These are phyloP conservation scores for Botrytis pseudocinerea DNA, from an alignment of 2,329 filamentous ascomycete species.

Conservation along the genomic window DNA sequence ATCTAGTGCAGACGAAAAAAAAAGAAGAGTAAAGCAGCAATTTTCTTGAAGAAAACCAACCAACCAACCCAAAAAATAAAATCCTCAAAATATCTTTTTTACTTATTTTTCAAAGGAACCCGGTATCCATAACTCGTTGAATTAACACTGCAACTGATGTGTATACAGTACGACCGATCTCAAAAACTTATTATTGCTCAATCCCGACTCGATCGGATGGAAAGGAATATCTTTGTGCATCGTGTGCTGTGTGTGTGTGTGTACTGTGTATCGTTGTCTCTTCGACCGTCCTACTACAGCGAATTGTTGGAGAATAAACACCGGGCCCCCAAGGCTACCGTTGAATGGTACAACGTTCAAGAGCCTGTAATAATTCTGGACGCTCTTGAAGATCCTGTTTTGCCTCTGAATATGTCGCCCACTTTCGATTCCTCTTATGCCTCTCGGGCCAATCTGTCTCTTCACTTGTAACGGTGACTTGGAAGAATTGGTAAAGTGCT, in stretches of 20 bases:
- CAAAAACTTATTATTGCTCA: not conserved
- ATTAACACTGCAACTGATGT: constrained; percentile 7
- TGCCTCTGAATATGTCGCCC: constrained; percentile 87
- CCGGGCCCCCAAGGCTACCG: constrained; percentile 44
- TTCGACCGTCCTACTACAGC: constrained; percentile 27
- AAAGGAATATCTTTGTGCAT: not conserved
- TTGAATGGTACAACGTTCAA: constrained; percentile 63
- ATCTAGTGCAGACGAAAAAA: constrained; percentile 40
- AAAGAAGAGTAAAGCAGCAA: constrained; percentile 35
- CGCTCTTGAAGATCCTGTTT: constrained; percentile 71
- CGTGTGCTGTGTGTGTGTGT: constrained; percentile 15
- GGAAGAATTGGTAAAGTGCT: constrained; percentile 76
- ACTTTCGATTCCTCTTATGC: constrained; percentile 85
- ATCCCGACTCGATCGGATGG: constrained; percentile 2
- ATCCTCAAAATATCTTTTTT: constrained; percentile 22
- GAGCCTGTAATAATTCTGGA: constrained; percentile 84
- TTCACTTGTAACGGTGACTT: constrained; percentile 84
- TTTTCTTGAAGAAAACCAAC: constrained; percentile 31
- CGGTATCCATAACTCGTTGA: constrained; percentile 24
- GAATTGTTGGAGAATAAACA: constrained; percentile 32
- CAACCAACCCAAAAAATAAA: constrained; percentile 28
- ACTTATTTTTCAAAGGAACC: constrained; percentile 24
- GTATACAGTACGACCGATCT: constrained; percentile 5
- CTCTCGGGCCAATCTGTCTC: constrained; percentile 89
- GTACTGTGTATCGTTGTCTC: not conserved